Evolutionary conservation across 768 basidiomycete species (phyloP).

Genomic region (Postia placenta): DNA sequence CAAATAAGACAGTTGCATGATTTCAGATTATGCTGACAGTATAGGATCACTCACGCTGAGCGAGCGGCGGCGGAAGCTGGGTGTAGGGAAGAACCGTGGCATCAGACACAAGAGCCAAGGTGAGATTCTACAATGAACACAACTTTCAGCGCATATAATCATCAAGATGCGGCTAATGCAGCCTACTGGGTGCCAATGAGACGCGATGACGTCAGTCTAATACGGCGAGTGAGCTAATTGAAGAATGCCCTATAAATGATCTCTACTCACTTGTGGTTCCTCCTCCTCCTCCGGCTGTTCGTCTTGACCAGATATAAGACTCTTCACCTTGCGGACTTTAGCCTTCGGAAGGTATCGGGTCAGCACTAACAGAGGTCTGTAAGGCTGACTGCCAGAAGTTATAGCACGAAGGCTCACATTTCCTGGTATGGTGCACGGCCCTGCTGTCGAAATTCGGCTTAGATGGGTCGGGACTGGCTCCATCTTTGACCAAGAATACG

Average conservation of each 20-base stretch:
- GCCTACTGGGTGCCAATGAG: slow-evolving; percentile 77
- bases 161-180: not conserved
- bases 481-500: slow-evolving; percentile 64
- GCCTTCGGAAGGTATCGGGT: slow-evolving; percentile 75
- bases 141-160: slow-evolving; percentile 1
- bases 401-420: slow-evolving; percentile 43
- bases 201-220: slow-evolving; percentile 56
- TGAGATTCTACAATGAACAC: slow-evolving; percentile 60
- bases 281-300: slow-evolving; percentile 42
- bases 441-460: slow-evolving; percentile 44
- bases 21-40: not conserved
- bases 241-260: too few relatives aligned
- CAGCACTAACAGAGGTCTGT: slow-evolving; percentile 46
- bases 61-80: slow-evolving; percentile 52
- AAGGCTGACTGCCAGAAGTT: not conserved
- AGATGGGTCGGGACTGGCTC: slow-evolving; percentile 58
- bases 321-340: slow-evolving; percentile 79
- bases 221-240: slow-evolving; percentile 6
- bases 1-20: not conserved
- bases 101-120: slow-evolving; percentile 80
- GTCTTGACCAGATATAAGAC: slow-evolving; percentile 49
- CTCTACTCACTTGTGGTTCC: slow-evolving; percentile 26
- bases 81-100: slow-evolving; percentile 44
- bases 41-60: slow-evolving; percentile 48
- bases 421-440: slow-evolving; percentile 65